Conservation (phyloP, 1,139 yeast species). For the Suhomyces chickasaworum region DNA sequence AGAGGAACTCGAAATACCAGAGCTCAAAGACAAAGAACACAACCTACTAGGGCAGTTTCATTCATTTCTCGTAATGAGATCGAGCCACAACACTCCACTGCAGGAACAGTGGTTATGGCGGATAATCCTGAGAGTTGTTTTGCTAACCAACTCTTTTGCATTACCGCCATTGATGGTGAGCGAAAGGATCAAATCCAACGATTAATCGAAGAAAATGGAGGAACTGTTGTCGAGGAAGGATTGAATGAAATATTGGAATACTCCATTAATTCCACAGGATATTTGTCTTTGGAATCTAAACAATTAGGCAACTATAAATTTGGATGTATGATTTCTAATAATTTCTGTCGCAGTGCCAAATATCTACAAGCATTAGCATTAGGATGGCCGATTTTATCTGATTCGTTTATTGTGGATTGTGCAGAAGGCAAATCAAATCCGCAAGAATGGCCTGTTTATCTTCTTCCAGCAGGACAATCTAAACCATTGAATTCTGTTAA, state of each 20-base stretch:
- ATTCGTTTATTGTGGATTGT: conserved; percentile 60
- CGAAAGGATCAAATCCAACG: conserved; percentile 37
- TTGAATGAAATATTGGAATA: conserved; percentile 38
- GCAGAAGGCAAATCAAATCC: conserved; percentile 26
- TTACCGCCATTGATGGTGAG: conserved; percentile 39
- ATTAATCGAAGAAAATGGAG: conserved; percentile 53
- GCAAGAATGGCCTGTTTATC: conserved; percentile 53
- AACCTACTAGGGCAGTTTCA: neutral
- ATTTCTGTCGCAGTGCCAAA: conserved; percentile 65
- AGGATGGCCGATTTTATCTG: conserved; percentile 85
- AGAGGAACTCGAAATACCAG: conserved; percentile 7
- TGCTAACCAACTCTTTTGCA: conserved; percentile 30
- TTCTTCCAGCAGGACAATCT: conserved; percentile 74
- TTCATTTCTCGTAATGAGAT: neutral
- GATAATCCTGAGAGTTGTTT: neutral
- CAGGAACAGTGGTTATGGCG: neutral
- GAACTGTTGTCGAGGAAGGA: conserved; percentile 52
- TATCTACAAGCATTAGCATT: conserved; percentile 83
- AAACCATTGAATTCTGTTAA: conserved; percentile 34
- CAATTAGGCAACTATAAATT: conserved; percentile 39
- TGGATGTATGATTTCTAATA: conserved; percentile 66
- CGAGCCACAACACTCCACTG: conserved; percentile 2
- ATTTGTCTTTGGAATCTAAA: conserved; percentile 17
- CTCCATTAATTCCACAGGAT: conserved; percentile 12
- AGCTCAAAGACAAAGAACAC: conserved; percentile 15